Evolutionary conservation across 108 stramenopile genomes (phyloP).

Genomic region (Chaetoceros muelleri): DNA sequence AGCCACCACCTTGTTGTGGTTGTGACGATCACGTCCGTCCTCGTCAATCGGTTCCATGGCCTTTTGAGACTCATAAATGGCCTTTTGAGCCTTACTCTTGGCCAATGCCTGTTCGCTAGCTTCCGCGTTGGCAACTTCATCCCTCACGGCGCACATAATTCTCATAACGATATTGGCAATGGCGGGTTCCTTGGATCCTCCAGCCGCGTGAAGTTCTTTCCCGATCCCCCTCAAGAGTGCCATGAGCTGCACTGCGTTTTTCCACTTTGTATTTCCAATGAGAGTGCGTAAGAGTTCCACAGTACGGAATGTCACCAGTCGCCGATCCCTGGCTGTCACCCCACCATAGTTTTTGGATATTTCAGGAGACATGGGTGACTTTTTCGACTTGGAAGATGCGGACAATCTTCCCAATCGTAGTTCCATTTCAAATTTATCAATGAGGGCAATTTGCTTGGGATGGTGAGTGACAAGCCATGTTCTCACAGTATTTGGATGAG

Average conservation of each 20-base stretch:
- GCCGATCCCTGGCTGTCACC: slow-evolving; percentile 33
- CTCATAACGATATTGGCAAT: slow-evolving; percentile 77
- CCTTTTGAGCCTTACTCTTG: not conserved
- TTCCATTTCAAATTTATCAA: slow-evolving; percentile 67
- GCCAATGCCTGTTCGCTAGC: slow-evolving; percentile 11
- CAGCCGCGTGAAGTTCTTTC: slow-evolving; percentile 58
- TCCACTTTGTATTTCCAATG: slow-evolving; percentile 79
- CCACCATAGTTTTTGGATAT: not conserved
- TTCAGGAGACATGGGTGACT: slow-evolving; percentile 1
- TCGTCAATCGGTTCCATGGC: slow-evolving; percentile 25
- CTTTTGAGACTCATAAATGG: no score
- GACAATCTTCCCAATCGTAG: slow-evolving; percentile 60
- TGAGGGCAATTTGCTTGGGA: slow-evolving; percentile 45
- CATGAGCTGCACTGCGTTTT: slow-evolving; percentile 56
- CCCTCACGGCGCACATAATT: slow-evolving; percentile 68
- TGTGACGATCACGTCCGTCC: not conserved
- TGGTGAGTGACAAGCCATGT: slow-evolving; percentile 37
- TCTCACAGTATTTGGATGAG: slow-evolving; percentile 32
- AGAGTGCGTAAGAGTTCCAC: slow-evolving; percentile 66
- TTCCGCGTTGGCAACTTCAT: slow-evolving; percentile 47
- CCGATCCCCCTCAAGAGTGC: slow-evolving; percentile 61
- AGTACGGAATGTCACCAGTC: slow-evolving; percentile 47
- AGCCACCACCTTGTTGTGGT: not conserved
- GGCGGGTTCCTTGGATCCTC: slow-evolving; percentile 71
- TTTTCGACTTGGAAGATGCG: slow-evolving; percentile 10